Evolutionary conservation across 2,329 filamentous ascomycete genomes (phyloP), one percentile per base, ranked within the genome.

Genomic region (Xylariaceae sp.): DNA sequence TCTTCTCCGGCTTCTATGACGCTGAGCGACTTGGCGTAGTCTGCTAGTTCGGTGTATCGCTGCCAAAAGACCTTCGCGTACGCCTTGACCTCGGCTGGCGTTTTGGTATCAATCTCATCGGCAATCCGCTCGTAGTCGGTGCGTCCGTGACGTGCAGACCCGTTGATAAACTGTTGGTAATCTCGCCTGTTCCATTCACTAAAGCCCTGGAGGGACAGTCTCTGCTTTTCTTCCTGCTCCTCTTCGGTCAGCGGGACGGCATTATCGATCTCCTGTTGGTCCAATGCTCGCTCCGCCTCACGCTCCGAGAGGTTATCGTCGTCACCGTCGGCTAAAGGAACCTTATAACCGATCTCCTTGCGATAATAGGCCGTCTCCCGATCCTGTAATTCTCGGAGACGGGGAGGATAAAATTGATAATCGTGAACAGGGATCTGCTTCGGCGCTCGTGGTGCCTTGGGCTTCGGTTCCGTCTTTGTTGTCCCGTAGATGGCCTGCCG

Each of bases 21-120:
- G 50, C 83, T 80, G 57, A 98, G 76, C 55, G 92, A 85, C 66
- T 96, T 96, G 51, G 78, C 74, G 63, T 88, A 95, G 59, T 96
- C 92, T 30, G 80, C 69, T 44, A 98, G 88, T 59, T 96, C 88
- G 29, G 80, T 85, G 66, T 94, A 94, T 36, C 90, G 83, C 63
- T 92, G 83, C 92, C 92, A 98, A 64, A 98, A 98, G 1, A 89
- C 85, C 63, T 94, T 88, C 33, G 92, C 87, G 55, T 97, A 98
- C 19, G 82, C 79, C 62, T 87, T 88, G 55, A 98, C 83, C 61
- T 98, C 89, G 2, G 83, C 74, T 0, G 83, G 71, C 5, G 77
- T 81, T 70, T 98, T 98, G 70, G 82, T 89, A 59, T 96, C 92
- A 31, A 97, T 82, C 59, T 98, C 92, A 3, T 82, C 76, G 0